Conservation (phyloP, 441 rosid species). For the Erodium moschatum region DNA sequence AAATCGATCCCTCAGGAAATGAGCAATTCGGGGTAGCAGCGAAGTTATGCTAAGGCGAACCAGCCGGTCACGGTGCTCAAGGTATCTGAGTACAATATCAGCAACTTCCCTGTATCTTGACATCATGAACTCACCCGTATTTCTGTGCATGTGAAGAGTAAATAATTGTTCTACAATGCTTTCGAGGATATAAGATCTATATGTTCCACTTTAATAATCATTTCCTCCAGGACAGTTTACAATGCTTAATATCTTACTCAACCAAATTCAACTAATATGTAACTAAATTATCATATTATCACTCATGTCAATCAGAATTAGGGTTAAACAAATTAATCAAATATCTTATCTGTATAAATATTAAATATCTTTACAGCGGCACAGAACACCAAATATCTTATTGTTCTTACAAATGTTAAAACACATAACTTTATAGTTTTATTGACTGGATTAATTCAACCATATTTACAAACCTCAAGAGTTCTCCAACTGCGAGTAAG, state of each 20-base stretch:
- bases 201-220: too few relatives aligned
- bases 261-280: too few relatives aligned
- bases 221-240: too few relatives aligned
- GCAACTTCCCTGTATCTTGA: constrained; percentile 99
- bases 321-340: too few relatives aligned
- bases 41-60: constrained; percentile 99
- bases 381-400: neutral
- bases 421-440: neutral
- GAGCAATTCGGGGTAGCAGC: constrained; percentile 96
- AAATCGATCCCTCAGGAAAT: constrained; percentile 97
- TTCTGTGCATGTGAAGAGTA: constrained; percentile 46
- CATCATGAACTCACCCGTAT: constrained; percentile 99
- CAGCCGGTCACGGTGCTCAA: constrained; percentile 89
- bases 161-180: too few relatives aligned
- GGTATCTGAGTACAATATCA: constrained; percentile 90
- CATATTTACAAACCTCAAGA: constrained; percentile 55
- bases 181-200: too few relatives aligned
- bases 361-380: too few relatives aligned
- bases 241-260: too few relatives aligned
- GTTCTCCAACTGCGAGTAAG: constrained; percentile 98
- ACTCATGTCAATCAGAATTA: too few relatives aligned
- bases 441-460: constrained; percentile 7
- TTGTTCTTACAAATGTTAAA: neutral
- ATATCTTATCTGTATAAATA: too few relatives aligned
- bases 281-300: too few relatives aligned